A percentile compares a stretch with the other conserved stretches of the same genome.
phyloP scores from a whole-genome alignment of 192 early-diverging fungal species.

The Spinellus fusiger region DNA sequence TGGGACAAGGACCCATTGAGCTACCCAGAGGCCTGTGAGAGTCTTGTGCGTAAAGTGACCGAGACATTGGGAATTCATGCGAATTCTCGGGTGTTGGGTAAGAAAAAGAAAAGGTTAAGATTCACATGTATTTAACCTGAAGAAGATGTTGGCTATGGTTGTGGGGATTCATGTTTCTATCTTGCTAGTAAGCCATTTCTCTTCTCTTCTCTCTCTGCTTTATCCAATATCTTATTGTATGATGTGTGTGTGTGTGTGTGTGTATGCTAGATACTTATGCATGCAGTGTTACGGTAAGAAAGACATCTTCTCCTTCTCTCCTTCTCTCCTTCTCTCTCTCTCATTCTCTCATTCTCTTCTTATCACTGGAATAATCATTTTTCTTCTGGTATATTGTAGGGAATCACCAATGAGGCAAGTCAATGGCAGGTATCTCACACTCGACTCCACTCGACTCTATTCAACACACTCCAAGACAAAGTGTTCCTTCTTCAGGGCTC shows the following conservation, averaged over 20 bases:
- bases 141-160: conserved; percentile 51
- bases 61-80: conserved; percentile 5
- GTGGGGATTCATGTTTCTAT: conserved; percentile 51
- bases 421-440: conserved; percentile 32
- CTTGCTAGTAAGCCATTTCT: too few species aligned
- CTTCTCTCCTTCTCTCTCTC: neutral
- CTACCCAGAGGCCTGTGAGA: conserved; percentile 39
- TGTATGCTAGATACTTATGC: conserved; percentile 8
- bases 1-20: conserved; percentile 29
- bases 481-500: conserved; percentile 17
- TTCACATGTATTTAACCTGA: conserved; percentile 27
- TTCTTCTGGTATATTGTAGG: conserved; percentile 14
- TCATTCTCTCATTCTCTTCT: neutral
- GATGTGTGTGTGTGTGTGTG: too few species aligned
- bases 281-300: conserved; percentile 19
- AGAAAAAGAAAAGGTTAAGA: conserved; percentile 16
- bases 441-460: conserved; percentile 5
- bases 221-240: too few species aligned
- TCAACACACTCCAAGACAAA: neutral
- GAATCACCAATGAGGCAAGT: conserved; percentile 39
- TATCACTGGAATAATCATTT: neutral
- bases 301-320: neutral
- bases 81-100: conserved; percentile 6
- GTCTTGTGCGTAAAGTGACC: conserved; percentile 30
- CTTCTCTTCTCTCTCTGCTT: too few species aligned